phyloP scores from a whole-genome alignment of 2,329 filamentous ascomycete species.

The Beauveria pseudobassiana region DNA sequence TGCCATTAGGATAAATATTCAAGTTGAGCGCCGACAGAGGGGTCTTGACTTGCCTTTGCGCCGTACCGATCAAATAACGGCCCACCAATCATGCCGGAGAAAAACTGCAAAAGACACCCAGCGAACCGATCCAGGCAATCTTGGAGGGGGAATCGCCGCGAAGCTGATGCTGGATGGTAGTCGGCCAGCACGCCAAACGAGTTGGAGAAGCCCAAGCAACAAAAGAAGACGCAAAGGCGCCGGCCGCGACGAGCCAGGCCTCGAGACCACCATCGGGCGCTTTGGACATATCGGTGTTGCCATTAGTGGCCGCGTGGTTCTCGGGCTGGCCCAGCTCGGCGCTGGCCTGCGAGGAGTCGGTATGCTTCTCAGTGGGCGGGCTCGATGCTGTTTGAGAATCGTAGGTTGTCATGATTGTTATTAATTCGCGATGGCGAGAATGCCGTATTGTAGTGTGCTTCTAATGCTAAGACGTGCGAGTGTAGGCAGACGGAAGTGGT shows the following conservation, averaged over 20 bases:
- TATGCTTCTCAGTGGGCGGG: background rate
- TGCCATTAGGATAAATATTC: background rate
- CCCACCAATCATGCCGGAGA: slow-evolving; percentile 26
- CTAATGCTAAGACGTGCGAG: too few relatives aligned
- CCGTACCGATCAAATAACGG: slow-evolving; percentile 37
- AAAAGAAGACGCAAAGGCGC: slow-evolving; percentile 30
- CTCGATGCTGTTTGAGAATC: background rate
- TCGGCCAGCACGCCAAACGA: slow-evolving; percentile 38
- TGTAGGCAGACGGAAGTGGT: background rate
- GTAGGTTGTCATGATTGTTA: background rate
- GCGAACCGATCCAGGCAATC: slow-evolving; percentile 37
- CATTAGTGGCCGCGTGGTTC: background rate
- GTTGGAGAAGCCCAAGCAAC: slow-evolving; percentile 33
- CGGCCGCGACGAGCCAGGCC: slow-evolving; percentile 35
- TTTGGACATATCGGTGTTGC: background rate
- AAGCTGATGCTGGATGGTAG: slow-evolving; percentile 34
- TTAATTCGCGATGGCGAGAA: background rate
- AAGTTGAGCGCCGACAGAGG: background rate
- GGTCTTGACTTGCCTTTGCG: slow-evolving; percentile 8
- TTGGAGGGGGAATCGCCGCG: slow-evolving; percentile 21
- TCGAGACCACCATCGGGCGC: slow-evolving; percentile 26
- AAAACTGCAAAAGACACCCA: slow-evolving; percentile 30
- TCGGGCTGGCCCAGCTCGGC: background rate
- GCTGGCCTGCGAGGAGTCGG: too few relatives aligned
- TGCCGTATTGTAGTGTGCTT: too few relatives aligned